Percentiles rank a stretch among this genome's conserved stretches.
Evolutionary conservation across 176 grass and related monocot species (phyloP).

Genomic region (Eleusine coracana): DNA sequence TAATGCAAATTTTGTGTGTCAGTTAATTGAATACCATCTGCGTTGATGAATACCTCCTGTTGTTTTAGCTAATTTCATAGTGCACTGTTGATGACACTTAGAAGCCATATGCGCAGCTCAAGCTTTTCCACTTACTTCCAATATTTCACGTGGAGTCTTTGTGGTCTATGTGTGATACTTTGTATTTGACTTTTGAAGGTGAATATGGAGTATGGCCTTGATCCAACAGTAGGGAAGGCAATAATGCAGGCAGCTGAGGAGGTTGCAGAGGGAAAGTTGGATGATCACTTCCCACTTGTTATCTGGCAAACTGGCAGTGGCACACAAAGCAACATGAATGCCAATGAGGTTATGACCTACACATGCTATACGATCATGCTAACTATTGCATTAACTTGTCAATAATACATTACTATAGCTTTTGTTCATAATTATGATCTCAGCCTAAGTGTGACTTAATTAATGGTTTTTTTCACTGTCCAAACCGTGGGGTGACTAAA

Average conservation of each 20-base stretch:
- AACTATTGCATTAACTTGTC: slow-evolving; percentile 1
- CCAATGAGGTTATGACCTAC: slow-evolving; percentile 76
- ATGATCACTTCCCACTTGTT: slow-evolving; percentile 95
- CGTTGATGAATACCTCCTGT: not conserved
- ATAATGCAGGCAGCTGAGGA: slow-evolving; percentile 91
- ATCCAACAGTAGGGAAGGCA: slow-evolving; percentile 81
- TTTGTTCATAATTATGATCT: not conserved
- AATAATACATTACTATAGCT: slow-evolving; percentile 17
- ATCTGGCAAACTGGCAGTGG: slow-evolving; percentile 99
- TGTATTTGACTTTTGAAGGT: slow-evolving; percentile 57
- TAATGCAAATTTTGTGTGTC: not conserved
- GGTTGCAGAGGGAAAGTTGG: slow-evolving; percentile 84
- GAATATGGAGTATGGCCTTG: slow-evolving; percentile 96
- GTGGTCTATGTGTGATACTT: slow-evolving; percentile 20
- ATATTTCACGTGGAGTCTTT: slow-evolving; percentile 18
- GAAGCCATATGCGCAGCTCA: not conserved
- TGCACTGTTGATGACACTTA: not conserved
- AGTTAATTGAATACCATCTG: not conserved
- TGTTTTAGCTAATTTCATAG: slow-evolving; percentile 3
- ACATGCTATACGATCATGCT: slow-evolving; percentile 15
- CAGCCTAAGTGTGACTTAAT: not conserved
- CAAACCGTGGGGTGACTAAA: not conserved
- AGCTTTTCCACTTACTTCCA: slow-evolving; percentile 15
- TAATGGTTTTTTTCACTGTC: slow-evolving; percentile 3
- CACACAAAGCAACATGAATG: slow-evolving; percentile 99